Percentiles rank a stretch among this genome's conserved stretches.
These are phyloP conservation scores for Tolypocladium amazonense DNA, from an alignment of 2,329 filamentous ascomycete species.

Conservation along the genomic window DNA sequence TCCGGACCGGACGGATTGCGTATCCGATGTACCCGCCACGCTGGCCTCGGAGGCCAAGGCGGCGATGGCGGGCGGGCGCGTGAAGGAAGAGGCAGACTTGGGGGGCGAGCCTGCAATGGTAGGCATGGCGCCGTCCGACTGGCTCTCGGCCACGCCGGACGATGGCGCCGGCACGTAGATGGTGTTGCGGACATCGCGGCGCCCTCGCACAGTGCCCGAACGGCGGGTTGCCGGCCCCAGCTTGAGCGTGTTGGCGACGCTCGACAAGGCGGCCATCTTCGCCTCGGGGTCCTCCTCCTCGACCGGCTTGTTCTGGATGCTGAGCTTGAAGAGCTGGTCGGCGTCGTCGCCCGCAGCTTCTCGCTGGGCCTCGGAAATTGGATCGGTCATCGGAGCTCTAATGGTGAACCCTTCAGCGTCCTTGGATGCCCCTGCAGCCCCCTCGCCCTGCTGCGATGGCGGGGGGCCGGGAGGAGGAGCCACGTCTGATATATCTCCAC, in stretches of 20 bases:
- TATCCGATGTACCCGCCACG: conserved; percentile 58
- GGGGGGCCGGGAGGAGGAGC: conserved; percentile 41
- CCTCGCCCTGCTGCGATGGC: conserved; percentile 29
- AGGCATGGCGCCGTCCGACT: conserved; percentile 14
- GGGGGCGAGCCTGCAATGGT: conserved; percentile 6
- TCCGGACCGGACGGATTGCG: conserved; percentile 81
- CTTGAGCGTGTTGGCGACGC: conserved; percentile 63
- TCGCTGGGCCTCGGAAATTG: conserved; percentile 62
- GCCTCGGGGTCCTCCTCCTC: conserved; percentile 67
- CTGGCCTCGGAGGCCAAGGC: conserved; percentile 53
- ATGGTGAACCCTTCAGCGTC: conserved; percentile 71
- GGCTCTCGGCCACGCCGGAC: conserved; percentile 21
- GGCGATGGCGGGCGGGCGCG: conserved; percentile 36
- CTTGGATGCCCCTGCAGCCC: conserved; percentile 29
- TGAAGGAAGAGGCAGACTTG: conserved; percentile 7
- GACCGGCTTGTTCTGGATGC: conserved; percentile 68
- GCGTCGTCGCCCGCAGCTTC: conserved; percentile 47
- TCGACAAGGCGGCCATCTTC: conserved; percentile 62
- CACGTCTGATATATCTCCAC: conserved; percentile 38
- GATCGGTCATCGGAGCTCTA: conserved; percentile 50
- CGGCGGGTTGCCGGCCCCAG: conserved; percentile 56
- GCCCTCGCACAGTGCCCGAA: conserved; percentile 70
- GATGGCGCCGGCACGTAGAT: conserved; percentile 56
- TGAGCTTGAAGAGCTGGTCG: conserved; percentile 67
- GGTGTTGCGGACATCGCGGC: conserved; percentile 85